Percentiles rank a stretch among this genome's conserved stretches.
Conservation (phyloP, 129 eudicot genomes). For the Tanacetum coccineum region DNA sequence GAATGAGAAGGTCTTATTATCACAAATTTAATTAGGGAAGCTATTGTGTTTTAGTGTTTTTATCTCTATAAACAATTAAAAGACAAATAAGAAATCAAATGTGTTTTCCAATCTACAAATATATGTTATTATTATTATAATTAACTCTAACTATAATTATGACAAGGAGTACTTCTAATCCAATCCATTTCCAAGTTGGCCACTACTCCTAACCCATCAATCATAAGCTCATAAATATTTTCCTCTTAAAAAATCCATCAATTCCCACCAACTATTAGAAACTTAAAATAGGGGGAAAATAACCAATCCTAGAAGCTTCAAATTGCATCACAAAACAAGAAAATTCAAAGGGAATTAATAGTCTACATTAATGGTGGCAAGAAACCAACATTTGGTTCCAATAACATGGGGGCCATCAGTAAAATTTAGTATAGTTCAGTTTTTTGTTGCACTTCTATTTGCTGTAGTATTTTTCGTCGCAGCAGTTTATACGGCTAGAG, state of each 20-base stretch:
- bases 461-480: conserved; percentile 47
- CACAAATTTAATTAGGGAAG: no score
- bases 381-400: conserved; percentile 36
- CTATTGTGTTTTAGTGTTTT: no score
- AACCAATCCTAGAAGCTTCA: conserved; percentile 16
- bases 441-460: conserved; percentile 45
- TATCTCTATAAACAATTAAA: no score
- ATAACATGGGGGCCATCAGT: conserved; percentile 45
- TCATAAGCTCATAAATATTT: conserved; percentile 1
- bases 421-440: conserved; percentile 55
- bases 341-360: neutral
- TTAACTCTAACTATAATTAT: neutral
- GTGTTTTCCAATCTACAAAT: no score
- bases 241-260: neutral
- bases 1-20: no score
- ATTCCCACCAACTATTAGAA: conserved; percentile 37
- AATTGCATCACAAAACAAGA: neutral
- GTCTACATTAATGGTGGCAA: conserved; percentile 31
- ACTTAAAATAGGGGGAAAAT: conserved; percentile 35
- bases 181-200: conserved; percentile 30
- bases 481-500: conserved; percentile 52
- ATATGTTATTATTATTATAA: no score
- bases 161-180: conserved; percentile 23
- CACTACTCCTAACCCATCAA: conserved; percentile 36
- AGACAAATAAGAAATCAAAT: no score